phyloP scores from a whole-genome alignment of 129 eudicot species.

The Smallanthus sonchifolius region DNA sequence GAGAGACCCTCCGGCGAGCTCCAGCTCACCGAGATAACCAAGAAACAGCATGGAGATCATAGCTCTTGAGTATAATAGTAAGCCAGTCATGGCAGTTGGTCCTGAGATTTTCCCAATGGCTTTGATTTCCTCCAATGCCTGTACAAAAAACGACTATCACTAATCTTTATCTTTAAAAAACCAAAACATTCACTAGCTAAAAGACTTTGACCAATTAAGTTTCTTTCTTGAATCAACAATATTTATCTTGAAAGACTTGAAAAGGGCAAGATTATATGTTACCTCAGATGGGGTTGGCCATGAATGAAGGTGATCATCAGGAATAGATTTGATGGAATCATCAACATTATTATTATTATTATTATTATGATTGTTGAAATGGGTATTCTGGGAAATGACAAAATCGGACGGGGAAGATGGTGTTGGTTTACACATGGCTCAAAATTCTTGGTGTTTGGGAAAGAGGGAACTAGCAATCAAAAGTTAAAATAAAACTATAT shows the following conservation, averaged over 20 bases:
- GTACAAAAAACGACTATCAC: neutral
- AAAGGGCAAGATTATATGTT: neutral
- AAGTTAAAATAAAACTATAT: slow-evolving; percentile 15
- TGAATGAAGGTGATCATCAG: slow-evolving; percentile 22
- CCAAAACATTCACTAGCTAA: neutral
- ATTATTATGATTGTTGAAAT: neutral
- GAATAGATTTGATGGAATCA: slow-evolving; percentile 20
- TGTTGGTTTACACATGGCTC: slow-evolving; percentile 39
- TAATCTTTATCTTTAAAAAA: neutral
- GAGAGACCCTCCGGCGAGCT: slow-evolving; percentile 73
- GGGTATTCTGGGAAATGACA: slow-evolving; percentile 31
- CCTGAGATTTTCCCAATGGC: slow-evolving; percentile 55
- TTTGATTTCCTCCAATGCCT: slow-evolving; percentile 65
- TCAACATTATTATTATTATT: neutral
- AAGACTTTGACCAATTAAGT: no score
- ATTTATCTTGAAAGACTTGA: no score
- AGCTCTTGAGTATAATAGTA: slow-evolving; percentile 64
- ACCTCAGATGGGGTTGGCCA: slow-evolving; percentile 38
- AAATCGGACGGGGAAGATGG: slow-evolving; percentile 32
- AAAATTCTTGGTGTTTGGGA: slow-evolving; percentile 32
- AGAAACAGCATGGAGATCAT: slow-evolving; percentile 64
- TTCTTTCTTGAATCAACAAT: no score
- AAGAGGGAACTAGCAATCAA: slow-evolving; percentile 29
- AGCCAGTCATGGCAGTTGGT: slow-evolving; percentile 63
- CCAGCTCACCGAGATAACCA: slow-evolving; percentile 60